Base-by-base conservation (phyloP, 768 basidiomycete genomes). In the Lactifluus hygrophoroides region DNA sequence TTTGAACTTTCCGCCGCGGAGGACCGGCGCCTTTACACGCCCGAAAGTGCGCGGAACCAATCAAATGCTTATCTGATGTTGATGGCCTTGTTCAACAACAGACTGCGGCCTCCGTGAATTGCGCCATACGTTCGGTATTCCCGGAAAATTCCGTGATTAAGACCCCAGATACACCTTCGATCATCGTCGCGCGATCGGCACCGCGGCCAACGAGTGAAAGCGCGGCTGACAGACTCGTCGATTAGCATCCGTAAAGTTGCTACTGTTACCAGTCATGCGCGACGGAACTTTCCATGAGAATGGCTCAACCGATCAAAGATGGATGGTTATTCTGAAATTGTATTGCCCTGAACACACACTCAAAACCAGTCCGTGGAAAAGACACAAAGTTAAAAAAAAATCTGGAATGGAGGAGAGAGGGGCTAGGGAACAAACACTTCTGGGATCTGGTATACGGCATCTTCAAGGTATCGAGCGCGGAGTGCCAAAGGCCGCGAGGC, bases 61-160 rank as follows among this genome's bases (percentile, higher is more conserved):
- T 60, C 59, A 60, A 35, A 61, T 43, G 35, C 60, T 58, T 61
- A 60, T 60, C 56, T 61, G 60, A 58, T 58, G 60, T 5, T 61
- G 60, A 57, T 58, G 60, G 45, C 40, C 28, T 60, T 56, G 44
- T 56, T 56, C 38, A 59, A 48, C 54, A 56, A 56, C 46, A 48
- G 21, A n/a, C 17, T 56, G 47, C 54, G 55, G 48, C 50, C 59
- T 58, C 59, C 56, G 55, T 60, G 45, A 14, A 25, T 46, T 43
- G 60, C 37, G 56, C 55, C 56, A 43, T 40, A 13, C 5, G 0
- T 38, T 54, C 58, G 58, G 42, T 30, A 30, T n/a, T 17, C 5
- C 5, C 59, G 59, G 59, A 17, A 44, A 56, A 46, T 23, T 45
- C 59, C 59, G 40, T 51, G 53, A 21, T 45, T 35, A 27, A 45